Conservation (phyloP, 2,329 filamentous ascomycete genomes). For the Epichloe brachyelytri region DNA sequence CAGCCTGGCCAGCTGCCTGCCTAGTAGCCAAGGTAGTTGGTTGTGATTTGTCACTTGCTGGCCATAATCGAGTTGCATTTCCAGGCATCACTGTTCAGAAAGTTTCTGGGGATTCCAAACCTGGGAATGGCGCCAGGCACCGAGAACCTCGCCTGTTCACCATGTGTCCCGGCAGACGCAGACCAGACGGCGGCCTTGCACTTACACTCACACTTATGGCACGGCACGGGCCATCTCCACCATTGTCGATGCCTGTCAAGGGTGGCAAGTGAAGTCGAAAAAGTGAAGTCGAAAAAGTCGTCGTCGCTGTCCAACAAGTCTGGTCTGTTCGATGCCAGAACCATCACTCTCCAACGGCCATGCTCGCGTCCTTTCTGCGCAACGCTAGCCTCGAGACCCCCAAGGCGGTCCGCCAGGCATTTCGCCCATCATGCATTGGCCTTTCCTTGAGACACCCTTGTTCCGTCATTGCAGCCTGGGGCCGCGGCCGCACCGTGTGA, state of each 20-base stretch:
- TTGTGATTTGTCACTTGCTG: not conserved
- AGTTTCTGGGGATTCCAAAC: not conserved
- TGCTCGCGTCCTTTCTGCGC: not conserved
- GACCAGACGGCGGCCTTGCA: not conserved
- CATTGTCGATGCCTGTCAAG: not conserved
- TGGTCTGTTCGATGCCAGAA: too few species aligned
- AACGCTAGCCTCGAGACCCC: not conserved
- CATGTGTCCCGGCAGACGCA: not conserved
- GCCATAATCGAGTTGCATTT: not conserved
- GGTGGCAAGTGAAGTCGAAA: not conserved
- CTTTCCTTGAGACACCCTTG: too few species aligned
- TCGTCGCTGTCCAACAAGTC: not conserved
- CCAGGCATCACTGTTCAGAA: not conserved
- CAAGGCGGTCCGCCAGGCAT: slow-evolving; percentile 1
- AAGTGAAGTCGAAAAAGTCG: not conserved
- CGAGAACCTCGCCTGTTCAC: not conserved
- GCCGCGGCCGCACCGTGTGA: not conserved
- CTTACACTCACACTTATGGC: too few species aligned
- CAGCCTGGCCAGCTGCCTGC: not conserved
- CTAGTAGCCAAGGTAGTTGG: too few species aligned
- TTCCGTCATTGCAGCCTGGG: not conserved
- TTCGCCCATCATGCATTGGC: not conserved
- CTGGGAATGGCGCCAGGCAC: not conserved
- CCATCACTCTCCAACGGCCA: too few species aligned
- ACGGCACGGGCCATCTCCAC: not conserved